These are phyloP conservation scores for Neurospora cerealis DNA, from an alignment of 495 filamentous ascomycete species.

Conservation along the genomic window DNA sequence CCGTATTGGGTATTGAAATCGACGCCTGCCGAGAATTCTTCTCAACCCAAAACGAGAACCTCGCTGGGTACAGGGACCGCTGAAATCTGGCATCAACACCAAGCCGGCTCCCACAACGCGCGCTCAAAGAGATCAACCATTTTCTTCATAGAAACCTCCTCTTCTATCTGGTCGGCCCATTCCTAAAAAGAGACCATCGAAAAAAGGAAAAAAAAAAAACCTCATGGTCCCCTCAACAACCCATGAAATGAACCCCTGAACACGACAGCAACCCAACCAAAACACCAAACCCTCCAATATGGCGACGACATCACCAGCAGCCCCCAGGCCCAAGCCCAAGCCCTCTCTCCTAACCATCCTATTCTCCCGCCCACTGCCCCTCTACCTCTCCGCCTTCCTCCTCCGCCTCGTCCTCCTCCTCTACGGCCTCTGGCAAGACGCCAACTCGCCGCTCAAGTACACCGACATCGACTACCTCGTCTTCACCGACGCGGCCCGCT, in stretches of 20 bases:
- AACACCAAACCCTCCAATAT: background rate
- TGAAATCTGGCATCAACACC: background rate
- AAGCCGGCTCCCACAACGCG: background rate
- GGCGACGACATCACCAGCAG: background rate
- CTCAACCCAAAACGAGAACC: background rate
- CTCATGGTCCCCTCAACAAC: background rate
- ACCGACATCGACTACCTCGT: constrained; percentile 99
- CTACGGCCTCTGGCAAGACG: constrained; percentile 88
- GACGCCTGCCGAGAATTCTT: background rate
- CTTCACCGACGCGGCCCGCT: constrained; percentile 93
- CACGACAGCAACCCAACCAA: background rate
- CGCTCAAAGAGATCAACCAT: background rate
- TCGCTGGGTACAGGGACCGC: background rate
- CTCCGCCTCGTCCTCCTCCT: constrained; percentile 64
- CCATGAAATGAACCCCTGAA: background rate
- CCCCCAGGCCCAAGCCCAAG: background rate
- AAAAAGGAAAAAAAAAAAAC: background rate
- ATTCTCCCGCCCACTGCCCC: constrained; percentile 32
- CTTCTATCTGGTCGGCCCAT: background rate
- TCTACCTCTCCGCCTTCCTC: constrained; percentile 58
- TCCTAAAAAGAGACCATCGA: background rate
- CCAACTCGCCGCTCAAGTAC: constrained; percentile 83
- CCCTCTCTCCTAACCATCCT: constrained; percentile 19
- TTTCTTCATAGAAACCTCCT: background rate
- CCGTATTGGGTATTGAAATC: background rate